Conservation (phyloP, 2,329 filamentous ascomycete genomes). For the Myriosclerotinia scirpicola region DNA sequence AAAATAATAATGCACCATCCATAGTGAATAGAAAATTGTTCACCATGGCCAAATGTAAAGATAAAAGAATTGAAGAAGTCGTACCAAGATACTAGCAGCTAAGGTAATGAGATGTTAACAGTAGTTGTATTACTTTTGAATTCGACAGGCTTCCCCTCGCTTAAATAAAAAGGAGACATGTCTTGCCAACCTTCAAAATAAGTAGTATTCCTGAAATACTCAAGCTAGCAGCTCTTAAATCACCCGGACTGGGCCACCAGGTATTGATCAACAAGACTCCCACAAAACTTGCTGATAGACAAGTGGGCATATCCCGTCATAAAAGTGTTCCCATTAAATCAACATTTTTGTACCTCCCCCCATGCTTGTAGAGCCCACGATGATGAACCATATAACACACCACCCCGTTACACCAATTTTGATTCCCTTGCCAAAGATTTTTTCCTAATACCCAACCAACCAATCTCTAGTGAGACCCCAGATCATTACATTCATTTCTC, state of each 20-base stretch:
- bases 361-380: not conserved
- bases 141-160: not conserved
- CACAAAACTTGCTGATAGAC: not conserved
- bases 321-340: slow-evolving; percentile 2
- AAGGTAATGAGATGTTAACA: not conserved
- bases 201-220: not conserved
- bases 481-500: slow-evolving; percentile 23
- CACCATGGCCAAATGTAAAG: no score
- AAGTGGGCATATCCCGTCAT: not conserved
- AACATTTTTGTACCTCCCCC: slow-evolving; percentile 17
- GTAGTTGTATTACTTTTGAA: not conserved
- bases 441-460: slow-evolving; percentile 14
- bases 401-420: slow-evolving; percentile 3
- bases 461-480: slow-evolving; percentile 21
- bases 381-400: slow-evolving; percentile 17
- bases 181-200: not conserved
- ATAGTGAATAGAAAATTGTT: slow-evolving; percentile 2
- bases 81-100: not conserved
- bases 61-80: not conserved
- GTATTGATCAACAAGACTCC: no score
- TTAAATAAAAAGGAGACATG: slow-evolving; percentile 7
- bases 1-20: not conserved
- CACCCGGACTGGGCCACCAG: not conserved
- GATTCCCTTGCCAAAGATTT: slow-evolving; percentile 2
- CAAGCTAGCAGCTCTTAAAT: not conserved